Conservation (phyloP, 2,329 filamentous ascomycete species). For the Samsoniella hepiali region DNA sequence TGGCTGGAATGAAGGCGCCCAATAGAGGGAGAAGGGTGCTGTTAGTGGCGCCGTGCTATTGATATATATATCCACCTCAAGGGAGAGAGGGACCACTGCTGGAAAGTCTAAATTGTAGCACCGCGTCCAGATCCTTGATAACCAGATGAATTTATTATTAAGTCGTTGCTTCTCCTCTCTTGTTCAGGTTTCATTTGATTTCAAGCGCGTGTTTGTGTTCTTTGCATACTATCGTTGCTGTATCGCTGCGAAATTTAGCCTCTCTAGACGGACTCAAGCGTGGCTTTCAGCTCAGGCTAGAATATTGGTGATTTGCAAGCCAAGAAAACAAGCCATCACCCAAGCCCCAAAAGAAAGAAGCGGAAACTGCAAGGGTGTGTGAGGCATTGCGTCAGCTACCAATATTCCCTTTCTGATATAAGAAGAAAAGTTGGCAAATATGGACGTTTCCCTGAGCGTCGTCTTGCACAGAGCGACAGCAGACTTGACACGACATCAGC, state of each 20-base stretch:
- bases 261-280: neutral
- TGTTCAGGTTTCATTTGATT: neutral
- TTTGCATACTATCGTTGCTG: neutral
- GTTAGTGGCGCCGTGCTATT: conserved; percentile 15
- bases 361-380: neutral
- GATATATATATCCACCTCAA: conserved; percentile 15
- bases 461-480: neutral
- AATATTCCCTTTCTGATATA: neutral
- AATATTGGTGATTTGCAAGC: neutral
- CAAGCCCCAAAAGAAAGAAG: neutral
- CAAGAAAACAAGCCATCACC: neutral
- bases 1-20: neutral
- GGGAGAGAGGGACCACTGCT: neutral
- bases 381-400: neutral
- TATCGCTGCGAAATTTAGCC: neutral
- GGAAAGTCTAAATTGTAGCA: conserved; percentile 7
- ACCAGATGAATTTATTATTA: neutral
- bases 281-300: conserved; percentile 4
- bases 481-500: neutral
- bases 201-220: neutral
- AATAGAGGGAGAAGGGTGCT: conserved; percentile 1
- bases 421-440: neutral
- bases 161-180: neutral
- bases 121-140: neutral
- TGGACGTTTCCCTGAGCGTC: conserved; percentile 7